phyloP scores from a whole-genome alignment of 768 basidiomycete species.

The Lactarius sanguifluus region DNA sequence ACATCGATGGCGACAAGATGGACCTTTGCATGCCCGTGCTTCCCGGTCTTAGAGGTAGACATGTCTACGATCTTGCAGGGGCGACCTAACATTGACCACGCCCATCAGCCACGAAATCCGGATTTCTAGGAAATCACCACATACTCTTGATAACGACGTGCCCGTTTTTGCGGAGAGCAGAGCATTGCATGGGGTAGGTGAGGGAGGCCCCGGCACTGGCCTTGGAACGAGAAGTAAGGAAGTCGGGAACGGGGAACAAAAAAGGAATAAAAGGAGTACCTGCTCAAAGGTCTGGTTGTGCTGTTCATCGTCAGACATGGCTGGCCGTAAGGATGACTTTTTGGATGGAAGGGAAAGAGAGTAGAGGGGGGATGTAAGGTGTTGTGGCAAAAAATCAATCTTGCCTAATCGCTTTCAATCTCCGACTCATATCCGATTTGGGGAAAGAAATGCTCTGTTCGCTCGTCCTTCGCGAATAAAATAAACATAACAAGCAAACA shows the following conservation, averaged over 20 bases:
- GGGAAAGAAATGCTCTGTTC: not conserved
- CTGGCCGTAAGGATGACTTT: slow-evolving; percentile 25
- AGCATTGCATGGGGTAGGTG: slow-evolving; percentile 92
- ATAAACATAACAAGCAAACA: not conserved
- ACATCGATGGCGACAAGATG: slow-evolving; percentile 97
- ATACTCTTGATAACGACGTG: slow-evolving; percentile 87
- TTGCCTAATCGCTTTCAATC: slow-evolving; percentile 42
- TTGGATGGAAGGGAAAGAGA: slow-evolving; percentile 31
- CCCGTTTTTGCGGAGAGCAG: slow-evolving; percentile 89
- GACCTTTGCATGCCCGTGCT: slow-evolving; percentile 99
- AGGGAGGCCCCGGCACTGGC: slow-evolving; percentile 70
- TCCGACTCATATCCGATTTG: slow-evolving; percentile 38
- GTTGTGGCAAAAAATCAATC: slow-evolving; percentile 33
- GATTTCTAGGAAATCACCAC: not conserved
- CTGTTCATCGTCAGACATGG: slow-evolving; percentile 86
- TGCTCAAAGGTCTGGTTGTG: slow-evolving; percentile 88
- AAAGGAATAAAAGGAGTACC: slow-evolving; percentile 41
- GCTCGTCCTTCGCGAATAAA: not conserved
- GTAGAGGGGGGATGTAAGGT: slow-evolving; percentile 34
- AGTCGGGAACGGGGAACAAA: not conserved
- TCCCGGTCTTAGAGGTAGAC: slow-evolving; percentile 63
- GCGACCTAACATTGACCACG: slow-evolving; percentile 19
- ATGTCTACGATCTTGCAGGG: slow-evolving; percentile 32
- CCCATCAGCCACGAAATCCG: not conserved
- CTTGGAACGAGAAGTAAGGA: slow-evolving; percentile 39